Evolutionary conservation across 495 filamentous ascomycete species (phyloP), one percentile per base, ranked within the genome.

Genomic region (Chaetomium fimeti): DNA sequence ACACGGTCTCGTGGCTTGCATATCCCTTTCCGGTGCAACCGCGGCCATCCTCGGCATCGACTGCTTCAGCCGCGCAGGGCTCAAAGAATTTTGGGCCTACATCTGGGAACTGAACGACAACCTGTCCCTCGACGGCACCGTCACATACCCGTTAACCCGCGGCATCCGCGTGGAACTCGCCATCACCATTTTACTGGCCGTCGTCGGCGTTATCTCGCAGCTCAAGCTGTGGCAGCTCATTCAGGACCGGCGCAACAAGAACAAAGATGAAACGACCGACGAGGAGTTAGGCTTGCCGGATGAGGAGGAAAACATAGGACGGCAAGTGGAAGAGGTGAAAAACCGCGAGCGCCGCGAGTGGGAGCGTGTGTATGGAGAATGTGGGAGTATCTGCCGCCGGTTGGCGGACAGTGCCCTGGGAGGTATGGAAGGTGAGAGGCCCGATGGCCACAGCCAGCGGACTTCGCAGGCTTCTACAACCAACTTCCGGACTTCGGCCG

Each of bases 1-100:
- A 0, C 94, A 93, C 70, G 89, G 84, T 13, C 73, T 95, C 59
- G 94, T 97, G 42, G 79, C 75, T 20, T 84, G 83, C 20, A 91
- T 89, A 12, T 86, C 92, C 1, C 94, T 97, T 70, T 80, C 88
- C 29, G 93, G 93, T 15, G 87, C 91, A 11, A 96, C 92, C 0
- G 86, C 84, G 5, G 77, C 88, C 0, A 81, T 94, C 8, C 74
- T 98, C 8, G 93, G 93, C 8, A 90, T 98, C 59, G 93, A 98
- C 73, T 96, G 93, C 73, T 95, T 92, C 69, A 93, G 88, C 68
- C 81, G 87, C 56, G 93, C 92, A 15, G 93, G 93, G 0, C 76
- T 96, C 68, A 96, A 94, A 71, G 93, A 97, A 71, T 97, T 97
- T 64, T 98, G 93, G 93, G 82, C 92, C 12, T 98, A 96, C 72